Percentiles rank a stretch among this genome's conserved stretches.
Evolutionary conservation across 306 rosid genomes (phyloP).

Genomic region (Dalbergia cultrata): DNA sequence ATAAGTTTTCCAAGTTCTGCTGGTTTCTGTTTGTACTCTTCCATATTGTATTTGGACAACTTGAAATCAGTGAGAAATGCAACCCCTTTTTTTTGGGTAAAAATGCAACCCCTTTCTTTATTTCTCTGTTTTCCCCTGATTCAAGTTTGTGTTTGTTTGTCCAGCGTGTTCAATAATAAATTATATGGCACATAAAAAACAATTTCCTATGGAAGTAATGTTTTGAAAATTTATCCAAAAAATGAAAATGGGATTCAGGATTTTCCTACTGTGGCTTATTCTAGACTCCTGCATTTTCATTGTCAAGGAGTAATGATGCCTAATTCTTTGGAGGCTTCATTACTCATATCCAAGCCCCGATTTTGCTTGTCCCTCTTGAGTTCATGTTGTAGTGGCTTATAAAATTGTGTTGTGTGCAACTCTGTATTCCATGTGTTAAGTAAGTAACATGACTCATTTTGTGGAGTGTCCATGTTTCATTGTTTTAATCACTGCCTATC

Average conservation of each 20-base stretch:
- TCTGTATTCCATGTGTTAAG: background rate
- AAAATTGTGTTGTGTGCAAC: background rate
- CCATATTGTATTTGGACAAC: background rate
- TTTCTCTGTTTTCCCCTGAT: too few relatives aligned
- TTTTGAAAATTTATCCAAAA: background rate
- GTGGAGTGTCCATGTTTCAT: background rate
- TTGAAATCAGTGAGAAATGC: slow-evolving; percentile 8
- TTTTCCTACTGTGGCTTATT: too few relatives aligned
- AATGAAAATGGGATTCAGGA: too few relatives aligned
- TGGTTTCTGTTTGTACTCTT: too few relatives aligned
- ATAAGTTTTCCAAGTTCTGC: background rate
- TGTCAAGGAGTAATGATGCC: background rate
- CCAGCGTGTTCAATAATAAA: background rate
- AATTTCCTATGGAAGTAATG: background rate
- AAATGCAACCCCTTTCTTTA: background rate
- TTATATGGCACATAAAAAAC: background rate
- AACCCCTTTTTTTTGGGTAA: background rate
- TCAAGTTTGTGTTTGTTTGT: background rate
- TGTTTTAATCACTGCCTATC: slow-evolving; percentile 16
- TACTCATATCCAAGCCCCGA: background rate
- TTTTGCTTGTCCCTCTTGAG: background rate
- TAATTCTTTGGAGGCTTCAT: slow-evolving; percentile 8
- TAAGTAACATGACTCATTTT: background rate
- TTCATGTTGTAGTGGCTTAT: background rate
- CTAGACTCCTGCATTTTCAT: too few relatives aligned